Base-by-base conservation (phyloP, 2,329 filamentous ascomycete genomes). In the Dothidotthia symphoricarpi region DNA sequence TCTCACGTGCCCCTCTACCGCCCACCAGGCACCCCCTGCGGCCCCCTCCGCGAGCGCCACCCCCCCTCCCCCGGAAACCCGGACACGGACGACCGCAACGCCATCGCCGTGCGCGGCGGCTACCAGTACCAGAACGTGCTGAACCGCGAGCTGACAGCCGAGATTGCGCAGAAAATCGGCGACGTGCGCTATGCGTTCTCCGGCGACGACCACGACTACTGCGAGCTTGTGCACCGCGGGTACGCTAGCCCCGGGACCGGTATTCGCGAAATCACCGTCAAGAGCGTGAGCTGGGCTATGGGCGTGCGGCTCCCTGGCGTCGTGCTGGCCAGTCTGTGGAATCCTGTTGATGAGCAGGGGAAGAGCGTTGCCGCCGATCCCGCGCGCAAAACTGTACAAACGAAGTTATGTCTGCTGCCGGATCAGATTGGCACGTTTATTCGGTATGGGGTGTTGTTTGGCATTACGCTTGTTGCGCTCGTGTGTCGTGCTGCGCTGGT, bases 111-210 rank as follows among this genome's bases (percentile, higher is more conserved):
- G 12, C 72, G 79, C 8, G 76, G 75, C 12, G 93, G 93, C 11
- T 96, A 96, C 60, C 93, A 98, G 64, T 98, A 98, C 61, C 91
- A 97, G 64, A 98, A 96, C 55, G 91, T 96, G 3, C 78, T 98
- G 16, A 85, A 78, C 34, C 80, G 84, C 33, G 75, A 80, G 2
- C 81, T 96, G 51, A 93, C 90, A 1, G 75, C 81, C 30, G 81
- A 83, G 34, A 73, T 98, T 25, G 72, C 95, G 28, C 77, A 83
- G 43, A 86, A 83, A 47, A 75, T 95, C 24, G 89, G 88, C 24
- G 87, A 93, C 45, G 80, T 97, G 10, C 76, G 81, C 3, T 85
- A 93, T 49, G 85, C 90, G 28, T 98, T 97, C 61, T 95, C 89
- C 0, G 93, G 93, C 9, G 93, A 98, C 56, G 93, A 98, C 61